Conservation (phyloP, 2,329 filamentous ascomycete genomes). For the Ilyonectria mors-panacis region DNA sequence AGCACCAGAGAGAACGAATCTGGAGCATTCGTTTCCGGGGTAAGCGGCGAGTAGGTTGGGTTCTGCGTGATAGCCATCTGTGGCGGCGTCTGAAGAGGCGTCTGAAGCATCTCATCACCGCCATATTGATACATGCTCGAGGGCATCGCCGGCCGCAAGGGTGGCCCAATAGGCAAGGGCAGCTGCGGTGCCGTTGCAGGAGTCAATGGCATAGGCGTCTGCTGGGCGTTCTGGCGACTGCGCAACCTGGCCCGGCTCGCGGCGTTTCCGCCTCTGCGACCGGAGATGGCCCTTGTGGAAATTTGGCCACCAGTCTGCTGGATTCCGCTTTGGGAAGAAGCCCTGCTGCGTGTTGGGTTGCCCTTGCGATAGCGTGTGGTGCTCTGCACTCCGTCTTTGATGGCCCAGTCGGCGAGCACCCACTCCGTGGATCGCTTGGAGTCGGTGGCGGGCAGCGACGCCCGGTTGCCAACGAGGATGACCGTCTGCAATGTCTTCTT, state of each 20-base stretch:
- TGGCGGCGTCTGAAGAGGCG: slow-evolving; percentile 41
- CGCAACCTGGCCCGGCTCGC: slow-evolving; percentile 48
- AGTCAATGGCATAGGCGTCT: slow-evolving; percentile 40
- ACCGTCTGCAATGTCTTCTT: slow-evolving; percentile 48
- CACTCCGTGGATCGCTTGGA: slow-evolving; percentile 81
- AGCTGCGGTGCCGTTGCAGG: background rate
- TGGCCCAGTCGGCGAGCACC: slow-evolving; percentile 80
- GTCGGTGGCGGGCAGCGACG: slow-evolving; percentile 42
- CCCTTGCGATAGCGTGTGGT: slow-evolving; percentile 84
- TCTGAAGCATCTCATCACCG: slow-evolving; percentile 40
- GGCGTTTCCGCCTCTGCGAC: slow-evolving; percentile 53
- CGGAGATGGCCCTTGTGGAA: slow-evolving; percentile 51
- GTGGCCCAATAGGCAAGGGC: background rate
- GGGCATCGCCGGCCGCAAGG: slow-evolving; percentile 39
- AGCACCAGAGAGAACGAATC: slow-evolving; percentile 40
- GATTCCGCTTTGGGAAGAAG: slow-evolving; percentile 33
- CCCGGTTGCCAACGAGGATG: slow-evolving; percentile 24
- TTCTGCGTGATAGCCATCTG: slow-evolving; percentile 41
- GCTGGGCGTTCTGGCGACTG: slow-evolving; percentile 41
- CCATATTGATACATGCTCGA: slow-evolving; percentile 41
- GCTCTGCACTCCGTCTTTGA: slow-evolving; percentile 82
- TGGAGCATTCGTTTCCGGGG: slow-evolving; percentile 35
- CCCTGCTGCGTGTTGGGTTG: slow-evolving; percentile 50
- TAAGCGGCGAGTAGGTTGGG: slow-evolving; percentile 39
- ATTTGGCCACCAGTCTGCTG: slow-evolving; percentile 45